Conservation (phyloP, 257 asterid species). For the Solanum peruvianum region DNA sequence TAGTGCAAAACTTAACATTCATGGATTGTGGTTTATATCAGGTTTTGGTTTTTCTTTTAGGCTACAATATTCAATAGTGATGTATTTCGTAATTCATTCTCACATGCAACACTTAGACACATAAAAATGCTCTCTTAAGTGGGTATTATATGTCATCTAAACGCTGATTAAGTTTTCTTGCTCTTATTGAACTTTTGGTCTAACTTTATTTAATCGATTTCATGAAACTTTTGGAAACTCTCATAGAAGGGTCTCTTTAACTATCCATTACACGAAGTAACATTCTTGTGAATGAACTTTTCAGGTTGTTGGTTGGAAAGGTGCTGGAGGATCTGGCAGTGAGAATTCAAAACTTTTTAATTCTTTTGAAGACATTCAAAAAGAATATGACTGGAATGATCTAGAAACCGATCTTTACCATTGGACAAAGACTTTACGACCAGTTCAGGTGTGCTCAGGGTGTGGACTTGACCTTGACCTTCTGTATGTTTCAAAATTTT, state of each 20-base stretch:
- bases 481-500: not conserved
- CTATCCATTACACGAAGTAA: not conserved
- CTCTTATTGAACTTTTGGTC: not conserved
- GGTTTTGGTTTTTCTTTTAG: not conserved
- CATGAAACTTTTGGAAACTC: not conserved
- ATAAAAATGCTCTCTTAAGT: not conserved
- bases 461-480: slow-evolving; percentile 13
- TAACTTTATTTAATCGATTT: not conserved
- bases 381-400: slow-evolving; percentile 58
- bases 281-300: not conserved
- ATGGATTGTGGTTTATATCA: not conserved
- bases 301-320: slow-evolving; percentile 71
- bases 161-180: not conserved
- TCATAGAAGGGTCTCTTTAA: not conserved
- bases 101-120: not conserved
- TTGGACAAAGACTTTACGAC: slow-evolving; percentile 77
- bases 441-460: slow-evolving; percentile 72
- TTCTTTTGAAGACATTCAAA: slow-evolving; percentile 22
- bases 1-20: not conserved
- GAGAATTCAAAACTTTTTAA: slow-evolving; percentile 24
- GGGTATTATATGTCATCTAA: not conserved
- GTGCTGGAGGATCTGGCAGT: slow-evolving; percentile 25
- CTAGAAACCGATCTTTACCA: slow-evolving; percentile 64
- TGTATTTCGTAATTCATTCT: not conserved
- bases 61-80: not conserved